Conservation (phyloP, 2,329 filamentous ascomycete species). For the Cercospora zeae-maydis region DNA sequence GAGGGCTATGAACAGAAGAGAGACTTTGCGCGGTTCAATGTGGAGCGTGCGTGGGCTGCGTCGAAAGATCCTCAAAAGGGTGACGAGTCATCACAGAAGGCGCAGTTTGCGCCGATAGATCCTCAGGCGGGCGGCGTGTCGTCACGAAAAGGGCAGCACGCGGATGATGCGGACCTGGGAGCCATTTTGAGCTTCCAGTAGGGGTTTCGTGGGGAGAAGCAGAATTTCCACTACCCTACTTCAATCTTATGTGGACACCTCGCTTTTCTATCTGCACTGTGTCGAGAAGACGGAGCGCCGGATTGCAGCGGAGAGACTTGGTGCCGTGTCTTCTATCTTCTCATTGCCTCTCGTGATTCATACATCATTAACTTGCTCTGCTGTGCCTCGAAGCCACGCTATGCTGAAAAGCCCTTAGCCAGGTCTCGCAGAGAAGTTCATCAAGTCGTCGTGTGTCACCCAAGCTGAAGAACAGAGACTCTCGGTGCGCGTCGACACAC, state of each 20-base stretch:
- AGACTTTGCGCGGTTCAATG: conserved; percentile 25
- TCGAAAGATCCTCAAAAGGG: not conserved
- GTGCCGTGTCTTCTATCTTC: not conserved
- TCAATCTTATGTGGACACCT: not conserved
- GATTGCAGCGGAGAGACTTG: not conserved
- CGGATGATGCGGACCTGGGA: not conserved
- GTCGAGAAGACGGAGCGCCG: not conserved
- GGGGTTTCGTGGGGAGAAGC: not conserved
- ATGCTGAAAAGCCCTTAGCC: not conserved
- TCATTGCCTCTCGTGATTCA: not conserved
- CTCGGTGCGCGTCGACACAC: not conserved
- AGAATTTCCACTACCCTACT: not conserved
- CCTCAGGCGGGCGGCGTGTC: not conserved
- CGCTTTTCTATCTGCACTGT: not conserved
- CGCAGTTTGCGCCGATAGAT: not conserved
- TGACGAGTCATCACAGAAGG: not conserved
- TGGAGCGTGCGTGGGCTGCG: conserved; percentile 25
- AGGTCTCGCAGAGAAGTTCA: not conserved
- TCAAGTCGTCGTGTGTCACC: not conserved
- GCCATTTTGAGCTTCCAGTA: not conserved
- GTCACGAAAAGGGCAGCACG: not conserved
- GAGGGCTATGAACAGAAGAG: conserved; percentile 32
- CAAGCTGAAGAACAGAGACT: not conserved
- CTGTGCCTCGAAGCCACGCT: not conserved
- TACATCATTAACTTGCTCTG: not conserved